Evolutionary conservation across 2,329 filamentous ascomycete species (phyloP), one percentile per base, ranked within the genome.

Genomic region (Curvularia sp.): DNA sequence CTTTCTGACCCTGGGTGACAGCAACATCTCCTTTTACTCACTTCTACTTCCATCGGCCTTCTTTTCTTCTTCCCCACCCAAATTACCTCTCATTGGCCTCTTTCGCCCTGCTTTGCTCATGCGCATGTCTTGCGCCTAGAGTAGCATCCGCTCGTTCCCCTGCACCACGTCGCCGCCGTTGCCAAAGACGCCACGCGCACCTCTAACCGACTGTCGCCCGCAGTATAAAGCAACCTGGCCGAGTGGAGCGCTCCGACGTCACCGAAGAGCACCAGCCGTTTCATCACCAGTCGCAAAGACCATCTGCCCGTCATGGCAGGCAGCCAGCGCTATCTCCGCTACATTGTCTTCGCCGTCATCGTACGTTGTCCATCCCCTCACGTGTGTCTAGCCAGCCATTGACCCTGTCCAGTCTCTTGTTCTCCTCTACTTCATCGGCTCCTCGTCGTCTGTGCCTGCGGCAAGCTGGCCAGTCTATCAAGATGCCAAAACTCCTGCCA

Each of bases 371-470:
- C 50, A 8, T 12, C n/a, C 2, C 36, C 59, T 34, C 28, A 34
- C 19, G 39, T 9, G 8, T 30, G 19, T 32, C 5, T 12, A 42
- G 43, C 38, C 52, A 47, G 42, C 28, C 49, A 60, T 47, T 69
- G 50, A 70, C 61, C 38, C 19, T 39, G 19, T 32, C 8, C 66
- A 86, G 84, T 80, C 87, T 56, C 78, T 96, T 63, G 82, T 87
- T 63, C 82, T 96, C 62, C 85, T 97, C 76, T 95, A 94, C 81
- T 92, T 94, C 79, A 86, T 96, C 73, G 90, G 91, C 63, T 85
- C 82, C 47, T 89, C 82, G 62, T 86, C 82, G 30, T 77, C 78
- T 25, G 77, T 79, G 47, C 74, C 76, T 64, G 67, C 77, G 8
- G 64, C 72, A 2, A 67, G 57, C 59, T 76, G 74, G 74, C 70